Conservation (phyloP, 345 rosid genomes). For the Eutrema japonicum region DNA sequence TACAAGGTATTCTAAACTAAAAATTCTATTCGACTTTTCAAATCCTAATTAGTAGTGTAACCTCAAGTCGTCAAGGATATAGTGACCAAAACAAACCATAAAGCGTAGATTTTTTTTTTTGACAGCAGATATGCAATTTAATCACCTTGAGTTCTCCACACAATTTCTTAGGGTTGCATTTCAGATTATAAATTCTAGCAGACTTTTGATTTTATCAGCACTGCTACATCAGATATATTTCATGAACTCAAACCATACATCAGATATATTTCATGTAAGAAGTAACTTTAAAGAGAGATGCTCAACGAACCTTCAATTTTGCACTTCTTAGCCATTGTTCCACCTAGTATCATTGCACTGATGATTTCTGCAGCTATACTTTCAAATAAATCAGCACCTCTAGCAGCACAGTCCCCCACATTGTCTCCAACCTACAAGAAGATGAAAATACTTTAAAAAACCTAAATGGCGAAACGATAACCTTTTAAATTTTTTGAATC, state of each 20-base stretch:
- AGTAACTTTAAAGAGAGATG: conserved; percentile 16
- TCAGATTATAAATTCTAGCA: conserved; percentile 2
- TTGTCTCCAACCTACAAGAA: conserved; percentile 89
- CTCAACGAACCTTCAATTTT: conserved; percentile 79
- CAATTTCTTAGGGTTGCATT: conserved; percentile 25
- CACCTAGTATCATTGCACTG: conserved; percentile 99
- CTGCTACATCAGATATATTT: background rate
- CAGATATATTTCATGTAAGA: conserved; percentile 19
- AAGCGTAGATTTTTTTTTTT: background rate
- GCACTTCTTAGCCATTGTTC: conserved; percentile 95
- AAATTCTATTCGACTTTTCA: background rate
- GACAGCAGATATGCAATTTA: conserved; percentile 9
- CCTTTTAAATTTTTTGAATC: background rate
- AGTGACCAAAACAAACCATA: conserved; percentile 21
- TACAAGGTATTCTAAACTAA: conserved; percentile 3
- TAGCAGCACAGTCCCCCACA: conserved; percentile 99
- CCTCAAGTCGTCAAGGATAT: conserved; percentile 3
- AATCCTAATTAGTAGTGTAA: conserved; percentile 18
- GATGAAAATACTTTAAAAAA: conserved; percentile 12
- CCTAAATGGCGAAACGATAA: conserved; percentile 1
- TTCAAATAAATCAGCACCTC: conserved; percentile 99
- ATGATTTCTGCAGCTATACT: conserved; percentile 99
- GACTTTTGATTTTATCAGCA: conserved; percentile 11
- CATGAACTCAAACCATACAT: conserved; percentile 29
- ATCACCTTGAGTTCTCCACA: conserved; percentile 3